Percentiles rank a stretch among this genome's conserved stretches.
These are phyloP conservation scores for Trametes versicolor DNA, from an alignment of 1,284 basidiomycete genomes.

Conservation along the genomic window DNA sequence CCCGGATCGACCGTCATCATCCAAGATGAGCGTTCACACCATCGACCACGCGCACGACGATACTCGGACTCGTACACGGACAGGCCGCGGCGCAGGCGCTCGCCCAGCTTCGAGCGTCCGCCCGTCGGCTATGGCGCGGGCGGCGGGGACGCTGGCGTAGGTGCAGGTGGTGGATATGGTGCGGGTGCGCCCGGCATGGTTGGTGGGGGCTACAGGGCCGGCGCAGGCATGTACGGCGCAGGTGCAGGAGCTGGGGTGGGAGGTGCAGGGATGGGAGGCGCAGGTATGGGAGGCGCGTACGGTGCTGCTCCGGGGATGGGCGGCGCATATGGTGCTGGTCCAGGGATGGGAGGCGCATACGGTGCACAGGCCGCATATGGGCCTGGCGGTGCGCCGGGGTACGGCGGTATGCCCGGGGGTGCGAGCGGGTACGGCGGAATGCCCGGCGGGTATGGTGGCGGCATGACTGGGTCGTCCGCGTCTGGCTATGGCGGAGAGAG, in stretches of 20 bases:
- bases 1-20: slow-evolving; percentile 18
- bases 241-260: slow-evolving; percentile 6
- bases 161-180: background rate
- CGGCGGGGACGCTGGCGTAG: slow-evolving; percentile 3
- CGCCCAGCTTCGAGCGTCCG: slow-evolving; percentile 8
- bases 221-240: background rate
- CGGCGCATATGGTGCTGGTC: background rate
- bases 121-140: slow-evolving; percentile 4
- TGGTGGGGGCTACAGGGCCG: background rate
- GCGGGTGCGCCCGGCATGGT: background rate
- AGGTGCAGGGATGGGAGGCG: slow-evolving; percentile 2
- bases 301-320: background rate
- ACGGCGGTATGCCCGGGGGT: slow-evolving; percentile 11
- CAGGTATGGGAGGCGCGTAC: slow-evolving; percentile 7
- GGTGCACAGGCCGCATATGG: no score
- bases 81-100: background rate
- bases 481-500: background rate
- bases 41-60: slow-evolving; percentile 13
- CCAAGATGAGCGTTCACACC: background rate
- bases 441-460: slow-evolving; percentile 1
- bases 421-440: slow-evolving; percentile 3
- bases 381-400: slow-evolving; percentile 9
- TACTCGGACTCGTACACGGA: slow-evolving; percentile 23
- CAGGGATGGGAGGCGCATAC: slow-evolving; percentile 2
- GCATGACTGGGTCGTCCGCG: background rate